These are phyloP conservation scores for Blastocystis sp. DNA, from an alignment of 352 stramenopile genomes.

Conservation along the genomic window DNA sequence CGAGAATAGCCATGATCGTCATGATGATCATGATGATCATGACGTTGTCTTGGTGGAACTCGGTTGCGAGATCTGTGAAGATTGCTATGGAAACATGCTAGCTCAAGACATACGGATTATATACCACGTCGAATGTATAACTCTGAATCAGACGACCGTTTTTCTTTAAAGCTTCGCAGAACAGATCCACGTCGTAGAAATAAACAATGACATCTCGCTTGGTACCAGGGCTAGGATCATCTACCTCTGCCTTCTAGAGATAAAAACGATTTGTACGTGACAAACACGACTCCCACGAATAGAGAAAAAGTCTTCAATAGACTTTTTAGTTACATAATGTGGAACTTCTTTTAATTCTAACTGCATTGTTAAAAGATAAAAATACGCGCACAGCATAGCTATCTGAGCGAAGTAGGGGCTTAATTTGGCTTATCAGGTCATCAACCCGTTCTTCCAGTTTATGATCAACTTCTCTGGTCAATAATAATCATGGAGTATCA, in stretches of 20 bases:
- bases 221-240: conserved; percentile 23
- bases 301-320: conserved; percentile 34
- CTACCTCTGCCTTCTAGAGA: conserved; percentile 1
- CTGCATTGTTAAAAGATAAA: neutral
- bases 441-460: neutral
- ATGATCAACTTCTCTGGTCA: neutral
- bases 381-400: neutral
- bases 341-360: conserved; percentile 43
- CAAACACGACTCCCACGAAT: neutral
- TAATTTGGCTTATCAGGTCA: neutral
- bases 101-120: neutral
- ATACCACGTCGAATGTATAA: conserved; percentile 40
- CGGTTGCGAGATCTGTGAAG: neutral
- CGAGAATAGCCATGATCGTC: neutral
- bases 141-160: conserved; percentile 29
- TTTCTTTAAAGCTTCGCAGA: conserved; percentile 2
- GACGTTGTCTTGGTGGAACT: neutral
- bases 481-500: neutral
- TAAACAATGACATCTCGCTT: conserved; percentile 34
- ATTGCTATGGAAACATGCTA: neutral
- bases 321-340: conserved; percentile 6
- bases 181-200: conserved; percentile 32
- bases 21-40: neutral
- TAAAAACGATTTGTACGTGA: neutral
- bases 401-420: neutral